Base-by-base conservation (phyloP, 2,329 filamentous ascomycete genomes). In the Exutisphaerella laricina region DNA sequence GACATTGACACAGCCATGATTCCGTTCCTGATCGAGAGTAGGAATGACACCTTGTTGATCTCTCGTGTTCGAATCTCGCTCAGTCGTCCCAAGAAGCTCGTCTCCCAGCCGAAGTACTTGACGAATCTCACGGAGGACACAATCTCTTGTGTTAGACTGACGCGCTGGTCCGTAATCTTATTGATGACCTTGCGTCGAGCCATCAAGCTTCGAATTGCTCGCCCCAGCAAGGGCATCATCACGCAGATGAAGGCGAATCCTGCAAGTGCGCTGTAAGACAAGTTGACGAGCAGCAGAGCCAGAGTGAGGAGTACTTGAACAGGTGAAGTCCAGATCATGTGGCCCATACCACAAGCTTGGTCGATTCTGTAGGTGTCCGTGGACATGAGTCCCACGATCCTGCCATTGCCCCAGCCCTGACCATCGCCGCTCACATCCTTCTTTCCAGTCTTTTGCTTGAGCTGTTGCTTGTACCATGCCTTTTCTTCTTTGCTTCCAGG, bases 31-130 rank as follows among this genome's bases (percentile, higher is more conserved):
- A 94, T 86, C 1, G 85, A 79, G 20, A 97, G 70, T 33, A 97
- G 69, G 10, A 88, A 70, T 62, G 95, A 89, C 45, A 97, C 88
- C n/a, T 84, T 79, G 43, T 74, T 70, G 48, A 97, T 88, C 64
- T 97, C 90, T 47, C 75, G 76, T 39, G 73, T 73, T 45, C 90
- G 79, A 48, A 94, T 84, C 17, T 80, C 75, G 37, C 79, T 78
- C 12, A 96, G 74, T 10, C 88, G 80, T 38, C 80, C 74, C 9
- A 96, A 70, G 59, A 97, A 96, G 23, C 86, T 84, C 45, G 77
- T 83, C 62, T 97, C 90, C 90, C 90, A 97, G 5, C 88, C 89
- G 61, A 96, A 97, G 64, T 80, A 96, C 64, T 97, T 97, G 67
- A 97, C 90, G 59, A 97, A 96, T 18, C 89, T 79, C 17, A 96